phyloP scores from a whole-genome alignment of 805 yeast species.

The Yamadazyma scolyti region DNA sequence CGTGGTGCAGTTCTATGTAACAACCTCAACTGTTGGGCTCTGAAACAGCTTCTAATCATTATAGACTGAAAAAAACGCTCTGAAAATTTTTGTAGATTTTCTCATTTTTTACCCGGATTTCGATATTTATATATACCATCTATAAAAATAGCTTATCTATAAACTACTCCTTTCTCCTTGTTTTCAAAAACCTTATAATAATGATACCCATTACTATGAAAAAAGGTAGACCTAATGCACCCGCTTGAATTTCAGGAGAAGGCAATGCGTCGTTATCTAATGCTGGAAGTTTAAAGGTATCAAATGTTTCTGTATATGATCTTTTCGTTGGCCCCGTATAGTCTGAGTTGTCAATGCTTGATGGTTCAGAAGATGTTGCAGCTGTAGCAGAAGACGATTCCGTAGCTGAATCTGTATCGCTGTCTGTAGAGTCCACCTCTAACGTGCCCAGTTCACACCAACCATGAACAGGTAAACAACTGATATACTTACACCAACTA shows the following conservation, averaged over 20 bases:
- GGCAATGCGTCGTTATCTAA: too few relatives aligned
- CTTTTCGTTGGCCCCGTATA: conserved; percentile 3
- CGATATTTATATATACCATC: background rate
- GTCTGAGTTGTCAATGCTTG: conserved; percentile 3
- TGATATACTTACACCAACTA: conserved; percentile 70
- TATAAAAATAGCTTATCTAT: too few relatives aligned
- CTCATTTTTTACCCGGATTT: conserved; percentile 6
- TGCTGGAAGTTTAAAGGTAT: too few relatives aligned
- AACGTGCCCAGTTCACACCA: conserved; percentile 57
- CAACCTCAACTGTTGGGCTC: conserved; percentile 4
- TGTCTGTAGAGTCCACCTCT: conserved; percentile 13
- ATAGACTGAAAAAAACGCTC: conserved; percentile 2
- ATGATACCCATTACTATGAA: conserved; percentile 16
- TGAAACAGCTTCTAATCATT: conserved; percentile 6
- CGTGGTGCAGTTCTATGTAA: conserved; percentile 10
- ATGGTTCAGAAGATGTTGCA: conserved; percentile 3
- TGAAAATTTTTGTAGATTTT: conserved; percentile 2
- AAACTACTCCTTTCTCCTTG: too few relatives aligned
- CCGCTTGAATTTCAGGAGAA: too few relatives aligned
- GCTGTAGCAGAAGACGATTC: conserved; percentile 1
- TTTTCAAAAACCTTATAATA: conserved; percentile 14
- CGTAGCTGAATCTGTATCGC: background rate
- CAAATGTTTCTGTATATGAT: background rate
- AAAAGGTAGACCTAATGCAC: conserved; percentile 3
- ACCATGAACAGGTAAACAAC: conserved; percentile 64